Conservation (phyloP, 768 basidiomycete species). For the Suillus sp. region DNA sequence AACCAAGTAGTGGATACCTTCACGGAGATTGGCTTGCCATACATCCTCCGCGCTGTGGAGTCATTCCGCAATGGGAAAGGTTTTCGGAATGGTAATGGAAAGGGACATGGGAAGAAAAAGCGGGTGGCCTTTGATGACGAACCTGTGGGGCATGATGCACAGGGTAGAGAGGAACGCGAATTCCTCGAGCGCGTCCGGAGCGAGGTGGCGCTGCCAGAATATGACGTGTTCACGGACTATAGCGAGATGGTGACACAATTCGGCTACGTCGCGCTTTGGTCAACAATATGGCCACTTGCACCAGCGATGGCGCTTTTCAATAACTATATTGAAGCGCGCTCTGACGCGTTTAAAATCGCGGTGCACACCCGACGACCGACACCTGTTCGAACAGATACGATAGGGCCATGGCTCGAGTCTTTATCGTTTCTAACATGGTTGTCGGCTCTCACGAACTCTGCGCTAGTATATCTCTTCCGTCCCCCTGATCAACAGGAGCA, state of each 20-base stretch:
- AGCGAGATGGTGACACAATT: conserved; percentile 97
- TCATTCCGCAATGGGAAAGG: conserved; percentile 50
- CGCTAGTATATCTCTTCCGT: conserved; percentile 89
- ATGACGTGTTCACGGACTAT: conserved; percentile 85
- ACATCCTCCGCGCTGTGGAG: conserved; percentile 60
- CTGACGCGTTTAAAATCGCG: conserved; percentile 94
- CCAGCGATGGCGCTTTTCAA: conserved; percentile 89
- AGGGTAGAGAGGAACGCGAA: conserved; percentile 63
- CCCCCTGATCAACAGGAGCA: conserved; percentile 36
- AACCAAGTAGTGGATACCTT: conserved; percentile 83
- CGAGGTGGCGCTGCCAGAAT: conserved; percentile 80
- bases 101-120: conserved; percentile 50
- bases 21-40: conserved; percentile 81
- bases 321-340: conserved; percentile 89
- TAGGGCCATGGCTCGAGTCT: conserved; percentile 93
- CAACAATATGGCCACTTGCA: conserved; percentile 91
- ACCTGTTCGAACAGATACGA: conserved; percentile 84
- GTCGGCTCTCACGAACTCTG: conserved; percentile 82
- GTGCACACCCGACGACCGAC: conserved; percentile 83
- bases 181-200: conserved; percentile 78
- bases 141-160: conserved; percentile 29
- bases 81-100: conserved; percentile 26
- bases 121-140: conserved; percentile 76
- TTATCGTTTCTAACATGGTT: conserved; percentile 90
- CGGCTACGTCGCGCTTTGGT: conserved; percentile 92